phyloP scores from a whole-genome alignment of 2,329 filamentous ascomycete species.

The Botrytis pseudocinerea region DNA sequence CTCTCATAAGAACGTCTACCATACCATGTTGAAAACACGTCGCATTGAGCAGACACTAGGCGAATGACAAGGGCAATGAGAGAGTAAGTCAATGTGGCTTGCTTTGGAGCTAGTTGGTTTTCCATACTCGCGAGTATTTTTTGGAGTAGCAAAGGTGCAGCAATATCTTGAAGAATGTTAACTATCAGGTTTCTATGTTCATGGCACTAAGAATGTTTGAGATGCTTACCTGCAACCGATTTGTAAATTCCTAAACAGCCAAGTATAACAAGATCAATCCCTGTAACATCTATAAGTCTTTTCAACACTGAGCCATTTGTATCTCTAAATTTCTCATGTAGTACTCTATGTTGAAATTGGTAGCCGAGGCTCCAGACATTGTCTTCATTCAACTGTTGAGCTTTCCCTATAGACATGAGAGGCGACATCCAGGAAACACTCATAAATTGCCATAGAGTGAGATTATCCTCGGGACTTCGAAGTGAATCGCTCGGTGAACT shows the following conservation, averaged over 20 bases:
- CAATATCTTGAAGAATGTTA: slow-evolving; percentile 47
- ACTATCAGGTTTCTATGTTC: neutral
- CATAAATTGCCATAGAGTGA: slow-evolving; percentile 82
- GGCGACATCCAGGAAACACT: slow-evolving; percentile 80
- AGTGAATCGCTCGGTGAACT: slow-evolving; percentile 56
- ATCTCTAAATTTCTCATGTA: slow-evolving; percentile 74
- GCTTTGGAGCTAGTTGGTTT: slow-evolving; percentile 49
- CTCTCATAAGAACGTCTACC: slow-evolving; percentile 81
- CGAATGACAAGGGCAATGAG: slow-evolving; percentile 60
- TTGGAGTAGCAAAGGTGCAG: slow-evolving; percentile 69
- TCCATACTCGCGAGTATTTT: slow-evolving; percentile 68
- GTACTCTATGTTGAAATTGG: slow-evolving; percentile 76
- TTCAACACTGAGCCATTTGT: slow-evolving; percentile 70
- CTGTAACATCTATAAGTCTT: slow-evolving; percentile 73
- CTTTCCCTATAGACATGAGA: slow-evolving; percentile 64
- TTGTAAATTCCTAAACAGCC: slow-evolving; percentile 61
- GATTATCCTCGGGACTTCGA: slow-evolving; percentile 77
- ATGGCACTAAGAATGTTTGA: neutral
- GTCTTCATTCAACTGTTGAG: slow-evolving; percentile 68
- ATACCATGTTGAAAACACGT: slow-evolving; percentile 76
- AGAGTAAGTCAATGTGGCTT: slow-evolving; percentile 65
- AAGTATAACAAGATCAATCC: slow-evolving; percentile 68
- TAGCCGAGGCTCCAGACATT: slow-evolving; percentile 81
- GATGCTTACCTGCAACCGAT: slow-evolving; percentile 51
- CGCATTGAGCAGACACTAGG: slow-evolving; percentile 62